phyloP scores from a whole-genome alignment of 2,329 filamentous ascomycete genomes.

The Didymella pomorum region DNA sequence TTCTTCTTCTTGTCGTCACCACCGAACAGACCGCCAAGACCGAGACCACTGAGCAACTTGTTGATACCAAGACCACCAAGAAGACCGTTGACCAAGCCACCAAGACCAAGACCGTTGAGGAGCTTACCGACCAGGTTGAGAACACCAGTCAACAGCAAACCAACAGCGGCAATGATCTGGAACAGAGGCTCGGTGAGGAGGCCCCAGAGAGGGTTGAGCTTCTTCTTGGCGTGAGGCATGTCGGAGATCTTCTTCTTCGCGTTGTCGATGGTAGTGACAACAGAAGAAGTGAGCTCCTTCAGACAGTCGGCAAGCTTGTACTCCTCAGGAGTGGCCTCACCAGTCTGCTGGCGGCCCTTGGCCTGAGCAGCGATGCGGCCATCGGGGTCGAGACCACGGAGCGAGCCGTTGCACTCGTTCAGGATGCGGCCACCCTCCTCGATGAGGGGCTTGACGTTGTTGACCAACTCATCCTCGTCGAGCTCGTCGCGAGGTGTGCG shows the following conservation, averaged over 20 bases:
- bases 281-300: slow-evolving; percentile 83
- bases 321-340: slow-evolving; percentile 83
- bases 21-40: slow-evolving; percentile 64
- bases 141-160: slow-evolving; percentile 81
- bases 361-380: slow-evolving; percentile 84
- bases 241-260: slow-evolving; percentile 88
- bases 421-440: slow-evolving; percentile 85
- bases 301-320: slow-evolving; percentile 83
- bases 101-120: slow-evolving; percentile 81
- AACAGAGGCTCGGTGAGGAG: slow-evolving; percentile 84
- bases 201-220: slow-evolving; percentile 88
- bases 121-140: slow-evolving; percentile 83
- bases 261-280: slow-evolving; percentile 84
- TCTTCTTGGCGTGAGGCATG: slow-evolving; percentile 95
- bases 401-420: slow-evolving; percentile 83
- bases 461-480: slow-evolving; percentile 87
- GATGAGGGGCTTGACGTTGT: slow-evolving; percentile 85
- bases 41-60: slow-evolving; percentile 77
- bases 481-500: slow-evolving; percentile 84
- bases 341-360: slow-evolving; percentile 78
- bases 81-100: slow-evolving; percentile 79
- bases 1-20: slow-evolving; percentile 65
- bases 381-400: slow-evolving; percentile 88
- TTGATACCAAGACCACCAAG: slow-evolving; percentile 79
- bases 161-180: slow-evolving; percentile 91